These are phyloP conservation scores for Penicillium sp. DNA, from an alignment of 2,329 filamentous ascomycete species.

Conservation along the genomic window DNA sequence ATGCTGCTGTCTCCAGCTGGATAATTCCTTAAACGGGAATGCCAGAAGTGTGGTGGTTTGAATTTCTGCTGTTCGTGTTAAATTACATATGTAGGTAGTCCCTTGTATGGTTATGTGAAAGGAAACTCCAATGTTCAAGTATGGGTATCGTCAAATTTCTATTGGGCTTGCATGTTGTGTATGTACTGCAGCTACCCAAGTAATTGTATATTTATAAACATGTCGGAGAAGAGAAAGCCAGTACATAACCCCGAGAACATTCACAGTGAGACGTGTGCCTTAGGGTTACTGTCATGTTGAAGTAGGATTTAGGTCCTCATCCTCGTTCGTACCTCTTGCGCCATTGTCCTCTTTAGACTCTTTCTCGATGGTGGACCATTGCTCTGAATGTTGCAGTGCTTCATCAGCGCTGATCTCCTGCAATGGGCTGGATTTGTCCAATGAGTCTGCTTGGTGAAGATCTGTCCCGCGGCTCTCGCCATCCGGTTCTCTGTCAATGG, in stretches of 20 bases:
- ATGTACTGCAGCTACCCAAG: background rate
- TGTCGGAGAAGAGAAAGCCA: background rate
- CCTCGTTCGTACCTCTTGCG: background rate
- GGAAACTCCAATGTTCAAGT: background rate
- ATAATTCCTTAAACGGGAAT: conserved; percentile 1
- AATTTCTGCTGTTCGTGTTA: background rate
- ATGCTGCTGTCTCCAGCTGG: conserved; percentile 14
- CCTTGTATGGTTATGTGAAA: background rate
- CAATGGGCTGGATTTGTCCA: conserved; percentile 23
- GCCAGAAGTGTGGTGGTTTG: background rate
- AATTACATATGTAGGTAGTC: too few relatives aligned
- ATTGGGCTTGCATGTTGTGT: background rate
- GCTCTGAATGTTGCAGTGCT: conserved; percentile 37
- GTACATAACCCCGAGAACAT: background rate
- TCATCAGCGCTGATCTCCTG: conserved; percentile 35
- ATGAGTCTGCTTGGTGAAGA: background rate
- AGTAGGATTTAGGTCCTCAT: background rate
- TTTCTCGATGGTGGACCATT: conserved; percentile 40
- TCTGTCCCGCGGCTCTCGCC: conserved; percentile 13
- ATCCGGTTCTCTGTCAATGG: conserved; percentile 30
- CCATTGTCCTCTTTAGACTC: conserved; percentile 22
- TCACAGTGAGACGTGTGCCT: background rate
- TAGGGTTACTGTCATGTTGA: background rate
- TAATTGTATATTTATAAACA: conserved; percentile 11
- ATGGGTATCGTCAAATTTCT: conserved; percentile 20